A percentile compares a stretch with the other conserved stretches of the same genome.
Evolutionary conservation across 768 basidiomycete genomes (phyloP).

Genomic region (Austroboletus festivus): DNA sequence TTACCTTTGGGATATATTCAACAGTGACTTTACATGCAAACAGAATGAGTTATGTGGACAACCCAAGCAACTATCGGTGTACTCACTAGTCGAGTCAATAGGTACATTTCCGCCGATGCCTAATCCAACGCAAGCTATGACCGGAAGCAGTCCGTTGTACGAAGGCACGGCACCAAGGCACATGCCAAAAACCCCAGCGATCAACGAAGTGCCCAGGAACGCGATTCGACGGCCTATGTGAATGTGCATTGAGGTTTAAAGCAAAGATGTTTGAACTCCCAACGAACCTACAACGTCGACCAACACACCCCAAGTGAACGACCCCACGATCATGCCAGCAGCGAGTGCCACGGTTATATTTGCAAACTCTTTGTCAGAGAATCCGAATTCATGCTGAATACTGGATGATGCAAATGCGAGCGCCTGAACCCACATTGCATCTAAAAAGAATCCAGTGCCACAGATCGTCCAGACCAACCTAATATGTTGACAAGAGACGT

Average conservation of each 20-base stretch:
- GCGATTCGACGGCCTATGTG: constrained; percentile 12
- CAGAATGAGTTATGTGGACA: neutral
- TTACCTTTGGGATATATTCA: constrained; percentile 16
- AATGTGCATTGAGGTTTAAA: neutral
- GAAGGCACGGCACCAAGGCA: constrained; percentile 12
- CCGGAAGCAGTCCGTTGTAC: constrained; percentile 7
- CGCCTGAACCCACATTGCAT: constrained; percentile 7
- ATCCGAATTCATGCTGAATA: constrained; percentile 17
- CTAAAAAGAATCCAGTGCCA: constrained; percentile 8
- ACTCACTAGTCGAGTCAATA: constrained; percentile 15
- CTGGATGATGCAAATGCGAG: neutral
- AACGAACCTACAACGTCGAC: constrained; percentile 19
- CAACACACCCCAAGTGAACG: constrained; percentile 13
- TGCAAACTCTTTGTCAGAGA: constrained; percentile 15
- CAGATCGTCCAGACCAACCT: constrained; percentile 18
- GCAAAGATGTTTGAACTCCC: neutral
- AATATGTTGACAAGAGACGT: neutral
- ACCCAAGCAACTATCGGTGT: neutral
- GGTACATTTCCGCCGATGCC: constrained; percentile 15
- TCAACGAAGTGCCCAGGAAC: constrained; percentile 14
- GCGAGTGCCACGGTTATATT: neutral
- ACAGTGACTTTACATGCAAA: constrained; percentile 1
- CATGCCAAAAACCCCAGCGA: constrained; percentile 12
- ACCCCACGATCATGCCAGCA: constrained; percentile 4
- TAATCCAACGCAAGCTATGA: constrained; percentile 10